Percentiles rank a stretch among this genome's conserved stretches.
These are phyloP conservation scores for Penicillium antarcticum DNA, from an alignment of 495 filamentous ascomycete genomes.

Conservation along the genomic window DNA sequence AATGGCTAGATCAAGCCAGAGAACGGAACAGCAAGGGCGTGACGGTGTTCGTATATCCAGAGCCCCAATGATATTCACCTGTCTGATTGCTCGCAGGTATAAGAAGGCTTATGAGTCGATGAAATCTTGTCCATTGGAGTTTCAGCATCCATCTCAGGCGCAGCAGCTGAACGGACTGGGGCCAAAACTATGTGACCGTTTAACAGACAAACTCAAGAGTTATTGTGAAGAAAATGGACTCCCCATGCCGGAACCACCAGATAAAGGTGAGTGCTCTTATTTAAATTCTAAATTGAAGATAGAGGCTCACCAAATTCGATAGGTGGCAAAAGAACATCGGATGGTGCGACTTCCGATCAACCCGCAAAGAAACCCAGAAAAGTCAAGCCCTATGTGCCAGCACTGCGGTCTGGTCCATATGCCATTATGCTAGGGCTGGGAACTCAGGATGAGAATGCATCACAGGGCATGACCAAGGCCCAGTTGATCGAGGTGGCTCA, in stretches of 20 bases:
- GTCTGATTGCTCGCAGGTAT: slow-evolving; percentile 47
- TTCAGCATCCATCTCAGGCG: slow-evolving; percentile 72
- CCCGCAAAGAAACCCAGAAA: slow-evolving; percentile 65
- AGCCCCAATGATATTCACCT: not conserved
- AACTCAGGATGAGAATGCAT: slow-evolving; percentile 51
- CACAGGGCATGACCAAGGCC: slow-evolving; percentile 60
- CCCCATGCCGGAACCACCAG: slow-evolving; percentile 62
- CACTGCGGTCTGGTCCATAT: slow-evolving; percentile 69
- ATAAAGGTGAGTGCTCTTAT: slow-evolving; percentile 25
- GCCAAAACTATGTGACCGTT: slow-evolving; percentile 62
- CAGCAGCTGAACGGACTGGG: slow-evolving; percentile 72
- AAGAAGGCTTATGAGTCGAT: slow-evolving; percentile 80
- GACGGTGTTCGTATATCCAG: slow-evolving; percentile 43
- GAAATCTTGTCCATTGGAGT: slow-evolving; percentile 70
- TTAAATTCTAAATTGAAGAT: not conserved
- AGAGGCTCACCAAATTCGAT: not conserved
- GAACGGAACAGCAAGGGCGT: slow-evolving; percentile 70
- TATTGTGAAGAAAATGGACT: slow-evolving; percentile 68
- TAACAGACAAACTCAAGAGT: slow-evolving; percentile 64
- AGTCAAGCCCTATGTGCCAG: slow-evolving; percentile 67
- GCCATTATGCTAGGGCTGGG: slow-evolving; percentile 68
- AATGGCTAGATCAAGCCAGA: slow-evolving; percentile 73
- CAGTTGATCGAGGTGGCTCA: slow-evolving; percentile 70
- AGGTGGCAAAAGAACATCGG: slow-evolving; percentile 44
- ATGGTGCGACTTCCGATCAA: slow-evolving; percentile 34